These are phyloP conservation scores for Phytophthora foliorum DNA, from an alignment of 352 stramenopile species.

Conservation along the genomic window DNA sequence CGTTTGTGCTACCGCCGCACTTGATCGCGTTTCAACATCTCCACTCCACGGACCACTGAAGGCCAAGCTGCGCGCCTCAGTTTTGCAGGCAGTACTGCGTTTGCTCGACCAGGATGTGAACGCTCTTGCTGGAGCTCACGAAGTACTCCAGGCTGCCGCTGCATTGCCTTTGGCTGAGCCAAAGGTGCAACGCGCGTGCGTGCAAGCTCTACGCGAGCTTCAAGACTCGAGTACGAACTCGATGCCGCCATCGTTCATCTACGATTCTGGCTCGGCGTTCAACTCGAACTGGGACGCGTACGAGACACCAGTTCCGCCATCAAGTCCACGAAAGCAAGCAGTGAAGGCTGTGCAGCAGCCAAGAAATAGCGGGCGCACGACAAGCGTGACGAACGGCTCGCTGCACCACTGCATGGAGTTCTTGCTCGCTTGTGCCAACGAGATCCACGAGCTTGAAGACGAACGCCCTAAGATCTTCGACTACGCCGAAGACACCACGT, in stretches of 20 bases:
- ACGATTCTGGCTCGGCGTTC: slow-evolving; percentile 9
- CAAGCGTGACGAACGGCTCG: slow-evolving; percentile 39
- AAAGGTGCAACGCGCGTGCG: slow-evolving; percentile 48
- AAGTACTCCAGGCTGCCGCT: slow-evolving; percentile 57
- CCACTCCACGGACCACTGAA: slow-evolving; percentile 24
- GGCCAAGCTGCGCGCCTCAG: slow-evolving; percentile 48
- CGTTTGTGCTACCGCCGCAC: not conserved
- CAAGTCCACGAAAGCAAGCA: slow-evolving; percentile 23
- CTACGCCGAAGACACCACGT: slow-evolving; percentile 68
- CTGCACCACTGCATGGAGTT: slow-evolving; percentile 74
- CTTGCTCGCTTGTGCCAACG: slow-evolving; percentile 78
- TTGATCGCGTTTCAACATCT: not conserved
- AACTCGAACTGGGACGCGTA: slow-evolving; percentile 20
- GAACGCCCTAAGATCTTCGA: slow-evolving; percentile 68
- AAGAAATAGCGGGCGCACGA: slow-evolving; percentile 48
- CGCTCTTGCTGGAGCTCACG: slow-evolving; percentile 54
- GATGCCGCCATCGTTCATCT: slow-evolving; percentile 26
- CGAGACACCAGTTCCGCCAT: slow-evolving; percentile 6
- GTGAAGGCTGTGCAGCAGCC: not conserved
- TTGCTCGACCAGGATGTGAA: slow-evolving; percentile 66
- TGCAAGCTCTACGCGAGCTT: slow-evolving; percentile 51
- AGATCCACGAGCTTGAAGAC: slow-evolving; percentile 85
- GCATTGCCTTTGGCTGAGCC: slow-evolving; percentile 53
- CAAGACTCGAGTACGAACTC: slow-evolving; percentile 1
- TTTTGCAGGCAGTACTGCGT: slow-evolving; percentile 63